Percentiles rank a stretch among this genome's conserved stretches.
Evolutionary conservation across 768 basidiomycete genomes (phyloP).

Genomic region (Boletus fagicola): DNA sequence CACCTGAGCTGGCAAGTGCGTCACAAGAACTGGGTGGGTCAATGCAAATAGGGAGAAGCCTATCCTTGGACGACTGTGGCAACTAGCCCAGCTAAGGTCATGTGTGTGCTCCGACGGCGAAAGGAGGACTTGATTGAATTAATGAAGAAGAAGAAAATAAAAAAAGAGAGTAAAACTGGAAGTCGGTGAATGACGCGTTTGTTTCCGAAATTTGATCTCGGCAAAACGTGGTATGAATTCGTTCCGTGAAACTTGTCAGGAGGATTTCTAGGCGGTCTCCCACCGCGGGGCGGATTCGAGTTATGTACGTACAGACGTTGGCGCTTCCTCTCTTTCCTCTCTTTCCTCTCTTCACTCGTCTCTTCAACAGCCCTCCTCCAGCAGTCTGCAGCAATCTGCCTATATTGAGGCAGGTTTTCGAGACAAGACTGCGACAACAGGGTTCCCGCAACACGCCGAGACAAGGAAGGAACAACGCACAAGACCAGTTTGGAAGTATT

Average conservation of each 20-base stretch:
- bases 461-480: conserved; percentile 15
- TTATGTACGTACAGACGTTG: conserved; percentile 10
- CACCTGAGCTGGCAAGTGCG: conserved; percentile 6
- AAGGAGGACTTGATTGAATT: background rate
- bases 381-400: conserved; percentile 1
- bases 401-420: conserved; percentile 5
- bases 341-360: background rate
- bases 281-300: conserved; percentile 11
- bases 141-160: background rate
- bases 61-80: conserved; percentile 6
- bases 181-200: background rate
- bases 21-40: background rate
- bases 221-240: background rate
- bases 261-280: conserved; percentile 15
- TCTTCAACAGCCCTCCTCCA: background rate
- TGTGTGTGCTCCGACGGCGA: background rate
- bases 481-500: conserved; percentile 14
- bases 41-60: conserved; percentile 8
- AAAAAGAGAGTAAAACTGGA: background rate
- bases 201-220: conserved; percentile 3
- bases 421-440: conserved; percentile 6
- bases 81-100: background rate
- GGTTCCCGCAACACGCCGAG: conserved; percentile 14
- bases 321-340: background rate
- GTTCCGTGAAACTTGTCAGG: conserved; percentile 21